Evolutionary conservation across 495 filamentous ascomycete species (phyloP).

Genomic region (Sordaria brevicollis): DNA sequence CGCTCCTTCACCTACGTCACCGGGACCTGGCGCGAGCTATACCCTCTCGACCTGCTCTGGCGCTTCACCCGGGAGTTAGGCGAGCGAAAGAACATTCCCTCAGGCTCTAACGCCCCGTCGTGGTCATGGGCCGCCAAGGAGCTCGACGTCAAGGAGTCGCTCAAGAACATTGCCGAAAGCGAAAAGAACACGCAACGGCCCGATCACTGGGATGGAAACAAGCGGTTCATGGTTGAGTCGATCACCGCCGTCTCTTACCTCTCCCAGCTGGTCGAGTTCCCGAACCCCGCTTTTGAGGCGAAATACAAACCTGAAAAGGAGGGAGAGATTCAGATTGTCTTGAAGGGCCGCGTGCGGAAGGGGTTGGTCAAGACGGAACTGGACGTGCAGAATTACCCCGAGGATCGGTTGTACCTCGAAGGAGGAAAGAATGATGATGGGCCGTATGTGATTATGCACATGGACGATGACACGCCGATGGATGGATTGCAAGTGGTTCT

Average conservation of each 20-base stretch:
- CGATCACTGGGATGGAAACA: not conserved
- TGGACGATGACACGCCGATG: not conserved
- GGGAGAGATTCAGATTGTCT: not conserved
- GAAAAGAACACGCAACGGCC: not conserved
- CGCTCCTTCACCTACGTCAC: slow-evolving; percentile 10
- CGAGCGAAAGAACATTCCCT: not conserved
- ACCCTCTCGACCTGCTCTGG: slow-evolving; percentile 4
- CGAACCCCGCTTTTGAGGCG: not conserved
- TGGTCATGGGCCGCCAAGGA: not conserved
- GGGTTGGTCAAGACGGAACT: not conserved
- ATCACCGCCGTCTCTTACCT: not conserved
- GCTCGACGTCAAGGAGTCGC: not conserved
- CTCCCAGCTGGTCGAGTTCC: not conserved
- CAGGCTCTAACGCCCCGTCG: not conserved
- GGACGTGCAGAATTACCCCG: not conserved
- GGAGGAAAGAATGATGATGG: not conserved
- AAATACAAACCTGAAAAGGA: not conserved
- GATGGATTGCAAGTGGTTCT: not conserved
- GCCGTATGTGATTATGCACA: not conserved
- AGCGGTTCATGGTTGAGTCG: not conserved
- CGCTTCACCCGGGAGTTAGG: not conserved
- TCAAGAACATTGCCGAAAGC: not conserved
- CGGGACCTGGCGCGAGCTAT: slow-evolving; percentile 10
- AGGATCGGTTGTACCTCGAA: not conserved
- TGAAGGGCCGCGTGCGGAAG: not conserved